Evolutionary conservation across 345 rosid genomes (phyloP).

Genomic region (Ceriops tagal): DNA sequence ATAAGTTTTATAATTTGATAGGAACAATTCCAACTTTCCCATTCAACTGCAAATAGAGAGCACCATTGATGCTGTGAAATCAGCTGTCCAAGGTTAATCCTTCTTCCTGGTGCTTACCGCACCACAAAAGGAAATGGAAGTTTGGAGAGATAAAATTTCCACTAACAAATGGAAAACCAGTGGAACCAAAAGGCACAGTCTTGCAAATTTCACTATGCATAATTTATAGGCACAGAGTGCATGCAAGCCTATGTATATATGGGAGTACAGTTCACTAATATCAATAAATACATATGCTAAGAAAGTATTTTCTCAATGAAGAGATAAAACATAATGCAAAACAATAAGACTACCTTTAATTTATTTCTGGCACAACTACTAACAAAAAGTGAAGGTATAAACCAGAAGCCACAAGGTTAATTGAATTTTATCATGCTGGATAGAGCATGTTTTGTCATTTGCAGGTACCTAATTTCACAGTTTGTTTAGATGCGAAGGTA

Average conservation of each 20-base stretch:
- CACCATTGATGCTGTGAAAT: background rate
- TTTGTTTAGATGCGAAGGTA: background rate
- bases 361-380: background rate
- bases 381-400: background rate
- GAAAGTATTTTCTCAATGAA: constrained; percentile 1
- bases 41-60: background rate
- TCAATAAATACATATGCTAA: background rate
- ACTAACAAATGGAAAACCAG: too few relatives aligned
- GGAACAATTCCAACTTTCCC: constrained; percentile 1
- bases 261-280: background rate
- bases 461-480: background rate
- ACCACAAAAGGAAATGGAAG: too few relatives aligned
- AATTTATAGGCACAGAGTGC: too few relatives aligned
- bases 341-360: background rate
- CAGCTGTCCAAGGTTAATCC: too few relatives aligned
- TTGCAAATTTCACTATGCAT: too few relatives aligned
- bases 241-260: background rate
- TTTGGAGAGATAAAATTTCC: too few relatives aligned
- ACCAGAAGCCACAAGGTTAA: background rate
- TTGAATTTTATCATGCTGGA: too few relatives aligned
- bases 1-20: background rate
- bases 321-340: background rate
- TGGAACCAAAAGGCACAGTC: too few relatives aligned
- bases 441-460: background rate
- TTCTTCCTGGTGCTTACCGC: too few relatives aligned